Percentiles rank a stretch among this genome's conserved stretches.
phyloP scores from a whole-genome alignment of 2,329 filamentous ascomycete species.

The Cladophialophora bantiana region DNA sequence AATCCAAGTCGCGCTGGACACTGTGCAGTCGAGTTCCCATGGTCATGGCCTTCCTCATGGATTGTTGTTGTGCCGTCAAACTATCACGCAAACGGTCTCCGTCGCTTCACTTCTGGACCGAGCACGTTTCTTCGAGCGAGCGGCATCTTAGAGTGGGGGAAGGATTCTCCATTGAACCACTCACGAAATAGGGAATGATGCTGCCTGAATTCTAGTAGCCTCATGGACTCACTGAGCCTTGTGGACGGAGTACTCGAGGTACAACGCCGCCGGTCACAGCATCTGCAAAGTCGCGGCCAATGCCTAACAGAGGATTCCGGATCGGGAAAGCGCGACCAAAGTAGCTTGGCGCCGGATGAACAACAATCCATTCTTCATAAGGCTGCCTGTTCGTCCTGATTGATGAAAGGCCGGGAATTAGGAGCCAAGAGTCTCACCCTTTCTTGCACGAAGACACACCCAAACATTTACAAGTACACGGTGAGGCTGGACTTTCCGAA shows the following conservation, averaged over 20 bases:
- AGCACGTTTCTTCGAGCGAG: constrained; percentile 9
- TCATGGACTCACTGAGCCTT: background rate
- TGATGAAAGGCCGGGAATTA: background rate
- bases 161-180: background rate
- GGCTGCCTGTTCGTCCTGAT: background rate
- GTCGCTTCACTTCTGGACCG: background rate
- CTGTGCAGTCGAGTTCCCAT: background rate
- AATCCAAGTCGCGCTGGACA: background rate
- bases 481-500: background rate
- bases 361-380: constrained; percentile 1
- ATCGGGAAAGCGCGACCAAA: constrained; percentile 14
- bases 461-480: background rate
- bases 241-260: background rate
- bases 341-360: constrained; percentile 9
- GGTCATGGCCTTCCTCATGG: background rate
- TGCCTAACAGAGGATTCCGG: background rate
- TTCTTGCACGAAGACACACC: background rate
- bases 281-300: background rate
- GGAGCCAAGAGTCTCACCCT: background rate
- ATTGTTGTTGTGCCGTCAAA: background rate
- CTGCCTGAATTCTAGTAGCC: background rate
- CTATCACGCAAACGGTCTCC: background rate
- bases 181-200: background rate
- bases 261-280: background rate
- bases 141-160: background rate